Evolutionary conservation across 2,329 filamentous ascomycete genomes (phyloP).

Genomic region (Stenocarpella maydis): DNA sequence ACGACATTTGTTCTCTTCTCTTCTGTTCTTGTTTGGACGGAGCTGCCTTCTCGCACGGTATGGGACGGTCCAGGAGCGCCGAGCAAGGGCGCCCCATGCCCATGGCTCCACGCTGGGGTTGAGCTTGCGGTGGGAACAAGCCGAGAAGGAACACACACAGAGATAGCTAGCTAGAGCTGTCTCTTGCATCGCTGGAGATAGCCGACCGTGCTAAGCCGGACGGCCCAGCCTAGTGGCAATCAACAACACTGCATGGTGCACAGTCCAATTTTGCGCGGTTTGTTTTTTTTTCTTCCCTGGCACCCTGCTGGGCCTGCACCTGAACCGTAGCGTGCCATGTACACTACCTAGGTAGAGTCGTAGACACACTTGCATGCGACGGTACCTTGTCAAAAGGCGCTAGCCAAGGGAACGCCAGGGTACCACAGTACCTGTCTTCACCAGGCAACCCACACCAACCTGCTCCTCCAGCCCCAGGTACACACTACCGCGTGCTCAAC

Average conservation of each 20-base stretch:
- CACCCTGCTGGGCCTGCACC: not conserved
- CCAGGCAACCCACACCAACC: conserved; percentile 7
- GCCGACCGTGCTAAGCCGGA: conserved; percentile 21
- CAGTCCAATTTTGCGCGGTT: conserved; percentile 27
- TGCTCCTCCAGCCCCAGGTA: conserved; percentile 19
- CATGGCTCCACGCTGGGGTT: not conserved
- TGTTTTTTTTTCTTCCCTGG: conserved; percentile 24
- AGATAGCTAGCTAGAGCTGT: not conserved
- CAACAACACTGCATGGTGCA: conserved; percentile 27
- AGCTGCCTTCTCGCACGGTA: conserved; percentile 11
- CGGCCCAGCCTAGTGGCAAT: conserved; percentile 12
- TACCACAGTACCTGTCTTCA: conserved; percentile 18
- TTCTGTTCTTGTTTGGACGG: conserved; percentile 20
- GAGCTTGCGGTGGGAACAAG: conserved; percentile 31
- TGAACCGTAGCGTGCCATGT: not conserved
- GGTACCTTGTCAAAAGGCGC: conserved; percentile 27
- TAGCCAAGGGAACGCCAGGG: conserved; percentile 11
- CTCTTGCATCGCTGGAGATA: conserved; percentile 21
- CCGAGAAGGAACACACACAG: not conserved
- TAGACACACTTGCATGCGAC: not conserved
- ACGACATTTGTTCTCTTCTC: conserved; percentile 12
- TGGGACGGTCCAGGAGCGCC: conserved; percentile 16
- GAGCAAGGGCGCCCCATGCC: conserved; percentile 21
- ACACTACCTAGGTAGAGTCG: too few species aligned
- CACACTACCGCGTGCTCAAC: conserved; percentile 12